A percentile compares a stretch with the other conserved stretches of the same genome.
phyloP scores from a whole-genome alignment of 768 basidiomycete genomes.

The Amanita rubescens region DNA sequence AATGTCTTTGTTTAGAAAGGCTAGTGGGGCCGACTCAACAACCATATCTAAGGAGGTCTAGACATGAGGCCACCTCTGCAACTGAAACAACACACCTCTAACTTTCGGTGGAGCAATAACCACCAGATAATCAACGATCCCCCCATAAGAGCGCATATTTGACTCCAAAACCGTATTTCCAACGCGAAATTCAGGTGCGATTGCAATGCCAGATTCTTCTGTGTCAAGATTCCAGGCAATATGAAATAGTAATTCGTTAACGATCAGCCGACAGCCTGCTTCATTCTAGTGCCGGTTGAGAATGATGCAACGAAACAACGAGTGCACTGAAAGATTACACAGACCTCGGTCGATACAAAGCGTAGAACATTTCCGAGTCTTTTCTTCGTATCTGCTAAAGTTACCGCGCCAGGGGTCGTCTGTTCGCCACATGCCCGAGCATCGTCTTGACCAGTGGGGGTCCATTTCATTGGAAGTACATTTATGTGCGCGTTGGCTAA shows the following conservation, averaged over 20 bases:
- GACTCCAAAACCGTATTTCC: constrained; percentile 4
- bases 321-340: constrained; percentile 8
- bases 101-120: constrained; percentile 4
- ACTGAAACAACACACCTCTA: constrained; percentile 6
- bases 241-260: constrained; percentile 5
- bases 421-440: constrained; percentile 5
- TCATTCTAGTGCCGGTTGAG: constrained; percentile 7
- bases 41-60: constrained; percentile 7
- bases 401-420: constrained; percentile 6
- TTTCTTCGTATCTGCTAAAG: constrained; percentile 6
- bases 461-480: constrained; percentile 6
- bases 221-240: constrained; percentile 7
- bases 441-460: constrained; percentile 4
- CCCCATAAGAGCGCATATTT: constrained; percentile 6
- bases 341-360: constrained; percentile 8
- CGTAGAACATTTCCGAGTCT: constrained; percentile 8
- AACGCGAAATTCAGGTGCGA: constrained; percentile 8
- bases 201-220: constrained; percentile 3
- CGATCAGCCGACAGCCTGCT: constrained; percentile 7
- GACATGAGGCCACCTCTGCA: constrained; percentile 1
- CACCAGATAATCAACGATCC: constrained; percentile 9
- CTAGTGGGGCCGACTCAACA: constrained; percentile 5
- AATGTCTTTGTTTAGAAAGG: constrained; percentile 3
- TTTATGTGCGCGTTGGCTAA: constrained; percentile 6
- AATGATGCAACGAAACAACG: neutral